A percentile compares a stretch with the other conserved stretches of the same genome.
These are phyloP conservation scores for Solanum bukasovii DNA, from an alignment of 257 asterid genomes.

Conservation along the genomic window DNA sequence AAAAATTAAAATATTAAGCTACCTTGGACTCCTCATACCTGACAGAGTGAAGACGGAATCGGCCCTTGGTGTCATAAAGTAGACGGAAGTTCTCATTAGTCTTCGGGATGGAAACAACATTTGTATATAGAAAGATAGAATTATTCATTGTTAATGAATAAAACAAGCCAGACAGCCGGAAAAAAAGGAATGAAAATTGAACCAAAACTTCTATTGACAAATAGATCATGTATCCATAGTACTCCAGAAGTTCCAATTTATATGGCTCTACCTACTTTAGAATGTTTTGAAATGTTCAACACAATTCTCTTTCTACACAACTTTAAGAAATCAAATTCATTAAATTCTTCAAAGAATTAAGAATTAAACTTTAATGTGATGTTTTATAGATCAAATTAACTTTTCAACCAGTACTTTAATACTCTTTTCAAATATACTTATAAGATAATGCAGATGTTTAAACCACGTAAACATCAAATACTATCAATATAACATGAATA, in stretches of 20 bases:
- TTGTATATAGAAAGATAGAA: background rate
- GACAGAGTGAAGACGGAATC: slow-evolving; percentile 14
- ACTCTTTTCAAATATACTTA: background rate
- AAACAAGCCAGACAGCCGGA: background rate
- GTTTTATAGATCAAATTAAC: background rate
- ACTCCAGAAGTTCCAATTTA: background rate
- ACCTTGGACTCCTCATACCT: slow-evolving; percentile 46
- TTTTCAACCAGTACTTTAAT: background rate
- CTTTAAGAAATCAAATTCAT: background rate
- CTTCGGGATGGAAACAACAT: slow-evolving; percentile 43
- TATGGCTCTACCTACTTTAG: background rate
- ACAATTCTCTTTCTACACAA: background rate
- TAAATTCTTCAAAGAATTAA: background rate
- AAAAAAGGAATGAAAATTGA: background rate
- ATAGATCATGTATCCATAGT: background rate
- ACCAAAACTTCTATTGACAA: background rate
- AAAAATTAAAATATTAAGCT: background rate
- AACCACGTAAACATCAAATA: background rate
- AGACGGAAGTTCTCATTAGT: slow-evolving; percentile 49
- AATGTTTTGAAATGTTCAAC: background rate
- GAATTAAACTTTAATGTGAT: background rate
- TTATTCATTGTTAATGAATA: too few relatives aligned
- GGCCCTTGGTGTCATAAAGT: slow-evolving; percentile 1
- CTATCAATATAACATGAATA: too few relatives aligned
- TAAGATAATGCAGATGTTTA: background rate